Percentiles rank a stretch among this genome's conserved stretches.
Conservation (phyloP, 495 filamentous ascomycete genomes). For the Aspergillus conjunctus region DNA sequence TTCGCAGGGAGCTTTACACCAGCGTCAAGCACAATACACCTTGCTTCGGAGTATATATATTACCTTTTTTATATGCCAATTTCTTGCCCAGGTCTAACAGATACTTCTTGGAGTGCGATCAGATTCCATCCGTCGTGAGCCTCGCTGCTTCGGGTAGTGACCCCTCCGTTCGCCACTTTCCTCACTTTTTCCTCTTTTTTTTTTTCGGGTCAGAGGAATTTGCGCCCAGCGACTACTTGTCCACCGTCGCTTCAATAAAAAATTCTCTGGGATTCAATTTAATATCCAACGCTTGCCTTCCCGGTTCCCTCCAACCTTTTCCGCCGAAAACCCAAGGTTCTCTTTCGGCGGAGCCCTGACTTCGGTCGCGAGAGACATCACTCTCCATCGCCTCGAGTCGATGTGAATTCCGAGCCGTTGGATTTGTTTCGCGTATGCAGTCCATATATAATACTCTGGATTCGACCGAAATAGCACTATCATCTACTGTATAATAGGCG, state of each 20-base stretch:
- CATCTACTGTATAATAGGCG: slow-evolving; percentile 4
- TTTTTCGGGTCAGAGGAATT: slow-evolving; percentile 9
- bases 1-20: slow-evolving; percentile 9
- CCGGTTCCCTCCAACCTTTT: background rate
- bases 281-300: background rate
- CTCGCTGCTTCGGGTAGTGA: slow-evolving; percentile 21
- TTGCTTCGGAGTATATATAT: slow-evolving; percentile 9
- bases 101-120: slow-evolving; percentile 1
- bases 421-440: slow-evolving; percentile 30
- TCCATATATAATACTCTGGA: background rate
- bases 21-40: slow-evolving; percentile 6
- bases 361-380: slow-evolving; percentile 17
- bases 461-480: background rate
- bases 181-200: slow-evolving; percentile 13
- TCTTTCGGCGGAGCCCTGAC: slow-evolving; percentile 3
- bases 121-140: slow-evolving; percentile 9
- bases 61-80: slow-evolving; percentile 1
- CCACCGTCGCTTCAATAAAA: background rate
- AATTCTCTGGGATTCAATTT: background rate
- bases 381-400: slow-evolving; percentile 26
- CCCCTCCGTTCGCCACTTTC: slow-evolving; percentile 27
- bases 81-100: slow-evolving; percentile 13
- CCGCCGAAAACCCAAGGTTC: background rate
- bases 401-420: slow-evolving; percentile 41
- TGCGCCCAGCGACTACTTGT: slow-evolving; percentile 8